phyloP scores from a whole-genome alignment of 2,329 filamentous ascomycete genomes.

The Aspergillus udagawae region DNA sequence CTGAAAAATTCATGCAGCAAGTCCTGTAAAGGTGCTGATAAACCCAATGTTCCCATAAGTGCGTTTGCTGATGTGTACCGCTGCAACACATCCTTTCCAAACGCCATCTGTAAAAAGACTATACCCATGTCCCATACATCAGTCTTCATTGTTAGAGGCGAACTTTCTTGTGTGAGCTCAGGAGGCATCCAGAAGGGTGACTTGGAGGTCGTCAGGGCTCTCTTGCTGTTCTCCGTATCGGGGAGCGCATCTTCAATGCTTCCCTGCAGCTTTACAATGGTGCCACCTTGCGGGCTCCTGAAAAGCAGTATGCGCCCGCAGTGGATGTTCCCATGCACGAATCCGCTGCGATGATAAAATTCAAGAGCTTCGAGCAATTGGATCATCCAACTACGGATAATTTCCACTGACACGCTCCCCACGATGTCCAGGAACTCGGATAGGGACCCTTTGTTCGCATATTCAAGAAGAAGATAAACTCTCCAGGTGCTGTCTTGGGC shows the following conservation, averaged over 20 bases:
- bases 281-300: slow-evolving; percentile 63
- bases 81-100: slow-evolving; percentile 71
- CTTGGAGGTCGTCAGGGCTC: slow-evolving; percentile 54
- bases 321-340: slow-evolving; percentile 81
- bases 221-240: slow-evolving; percentile 42
- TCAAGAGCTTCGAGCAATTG: slow-evolving; percentile 85
- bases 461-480: slow-evolving; percentile 69
- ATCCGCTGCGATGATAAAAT: slow-evolving; percentile 78
- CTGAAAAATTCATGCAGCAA: slow-evolving; percentile 82
- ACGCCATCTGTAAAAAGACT: slow-evolving; percentile 88
- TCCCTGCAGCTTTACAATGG: slow-evolving; percentile 55
- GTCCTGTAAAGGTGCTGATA: slow-evolving; percentile 74
- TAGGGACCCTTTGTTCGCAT: slow-evolving; percentile 77
- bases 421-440: slow-evolving; percentile 77
- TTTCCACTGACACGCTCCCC: slow-evolving; percentile 67
- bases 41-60: slow-evolving; percentile 64
- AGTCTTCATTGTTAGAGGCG: slow-evolving; percentile 62
- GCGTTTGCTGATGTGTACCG: slow-evolving; percentile 75
- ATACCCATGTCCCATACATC: slow-evolving; percentile 96
- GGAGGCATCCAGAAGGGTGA: slow-evolving; percentile 82
- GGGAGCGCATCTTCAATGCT: slow-evolving; percentile 49
- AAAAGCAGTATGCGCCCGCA: slow-evolving; percentile 75
- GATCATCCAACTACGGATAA: slow-evolving; percentile 83
- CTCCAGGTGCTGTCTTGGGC: slow-evolving; percentile 56
- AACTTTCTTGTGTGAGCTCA: slow-evolving; percentile 63